Conservation (phyloP, 139 green algal species). For the Klebsormidium nitens region DNA sequence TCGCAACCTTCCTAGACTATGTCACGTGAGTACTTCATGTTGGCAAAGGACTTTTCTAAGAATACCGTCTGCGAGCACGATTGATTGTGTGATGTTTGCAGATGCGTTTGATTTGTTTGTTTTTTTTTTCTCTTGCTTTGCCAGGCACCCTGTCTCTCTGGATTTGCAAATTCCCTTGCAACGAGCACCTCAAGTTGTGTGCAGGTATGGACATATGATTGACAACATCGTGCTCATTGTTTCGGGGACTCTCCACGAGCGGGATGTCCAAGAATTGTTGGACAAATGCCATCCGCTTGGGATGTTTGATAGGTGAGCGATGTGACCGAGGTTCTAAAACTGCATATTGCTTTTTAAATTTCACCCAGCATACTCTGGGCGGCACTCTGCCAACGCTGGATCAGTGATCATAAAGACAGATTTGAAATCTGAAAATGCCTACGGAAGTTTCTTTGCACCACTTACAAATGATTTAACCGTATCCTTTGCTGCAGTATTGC, state of each 20-base stretch:
- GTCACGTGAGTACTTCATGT: conserved; percentile 64
- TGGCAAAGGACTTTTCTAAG: background rate
- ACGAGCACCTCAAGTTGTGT: background rate
- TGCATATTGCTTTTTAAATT: too few relatives aligned
- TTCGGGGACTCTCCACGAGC: conserved; percentile 91
- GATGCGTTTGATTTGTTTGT: background rate
- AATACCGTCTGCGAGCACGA: background rate
- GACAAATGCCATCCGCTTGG: conserved; percentile 98
- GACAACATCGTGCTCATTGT: conserved; percentile 99
- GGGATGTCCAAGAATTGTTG: conserved; percentile 93
- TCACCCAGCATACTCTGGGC: too few relatives aligned
- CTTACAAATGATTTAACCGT: too few relatives aligned
- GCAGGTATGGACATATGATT: conserved; percentile 96
- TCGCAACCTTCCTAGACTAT: conserved; percentile 94
- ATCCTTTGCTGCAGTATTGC: conserved; percentile 59
- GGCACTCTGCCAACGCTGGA: too few relatives aligned
- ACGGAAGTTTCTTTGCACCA: too few relatives aligned
- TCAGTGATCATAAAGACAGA: too few relatives aligned
- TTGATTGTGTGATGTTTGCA: background rate
- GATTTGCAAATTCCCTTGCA: background rate
- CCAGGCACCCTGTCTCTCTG: background rate
- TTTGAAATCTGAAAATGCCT: too few relatives aligned
- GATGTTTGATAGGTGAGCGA: conserved; percentile 83
- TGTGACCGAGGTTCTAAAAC: too few relatives aligned
- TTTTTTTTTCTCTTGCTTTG: background rate